A percentile compares a stretch with the other conserved stretches of the same genome.
These are phyloP conservation scores for Edaphochlamys debaryana DNA, from an alignment of 139 green algal species.

Conservation along the genomic window DNA sequence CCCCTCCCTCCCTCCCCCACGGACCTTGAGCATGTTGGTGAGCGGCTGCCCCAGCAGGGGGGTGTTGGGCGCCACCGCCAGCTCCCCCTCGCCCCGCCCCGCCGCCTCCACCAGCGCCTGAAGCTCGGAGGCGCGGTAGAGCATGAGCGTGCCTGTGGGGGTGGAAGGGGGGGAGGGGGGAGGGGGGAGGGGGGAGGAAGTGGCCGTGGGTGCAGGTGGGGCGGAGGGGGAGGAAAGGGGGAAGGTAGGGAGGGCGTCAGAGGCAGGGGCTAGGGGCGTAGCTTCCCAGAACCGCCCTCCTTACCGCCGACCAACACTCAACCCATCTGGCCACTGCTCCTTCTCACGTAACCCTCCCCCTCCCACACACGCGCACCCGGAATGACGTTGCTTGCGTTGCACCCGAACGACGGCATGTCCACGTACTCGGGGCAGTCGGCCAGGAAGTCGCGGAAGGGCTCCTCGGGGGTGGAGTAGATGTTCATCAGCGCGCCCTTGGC, in stretches of 20 bases:
- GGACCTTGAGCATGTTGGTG: background rate
- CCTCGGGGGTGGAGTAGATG: background rate
- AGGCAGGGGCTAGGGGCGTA: too few relatives aligned
- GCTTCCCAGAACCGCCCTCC: too few relatives aligned
- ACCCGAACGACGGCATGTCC: slow-evolving; percentile 10
- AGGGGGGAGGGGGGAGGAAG: too few relatives aligned
- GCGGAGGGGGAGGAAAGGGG: too few relatives aligned
- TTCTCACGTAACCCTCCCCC: too few relatives aligned
- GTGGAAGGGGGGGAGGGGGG: background rate
- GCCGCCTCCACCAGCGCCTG: background rate
- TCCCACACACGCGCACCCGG: background rate
- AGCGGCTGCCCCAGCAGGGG: background rate
- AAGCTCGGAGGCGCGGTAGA: background rate
- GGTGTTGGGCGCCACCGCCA: background rate
- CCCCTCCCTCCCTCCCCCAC: too few relatives aligned
- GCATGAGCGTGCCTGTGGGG: background rate
- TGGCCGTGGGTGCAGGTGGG: too few relatives aligned
- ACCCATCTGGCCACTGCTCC: too few relatives aligned
- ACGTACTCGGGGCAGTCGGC: slow-evolving; percentile 12
- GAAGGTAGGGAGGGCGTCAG: too few relatives aligned
- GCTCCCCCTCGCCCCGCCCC: background rate
- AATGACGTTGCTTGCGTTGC: background rate
- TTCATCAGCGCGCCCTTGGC: background rate
- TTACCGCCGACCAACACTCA: too few relatives aligned
- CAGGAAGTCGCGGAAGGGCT: background rate